Percentiles rank a stretch among this genome's conserved stretches.
Conservation (phyloP, 768 basidiomycete genomes). For the Strobilomyces dryophilus region DNA sequence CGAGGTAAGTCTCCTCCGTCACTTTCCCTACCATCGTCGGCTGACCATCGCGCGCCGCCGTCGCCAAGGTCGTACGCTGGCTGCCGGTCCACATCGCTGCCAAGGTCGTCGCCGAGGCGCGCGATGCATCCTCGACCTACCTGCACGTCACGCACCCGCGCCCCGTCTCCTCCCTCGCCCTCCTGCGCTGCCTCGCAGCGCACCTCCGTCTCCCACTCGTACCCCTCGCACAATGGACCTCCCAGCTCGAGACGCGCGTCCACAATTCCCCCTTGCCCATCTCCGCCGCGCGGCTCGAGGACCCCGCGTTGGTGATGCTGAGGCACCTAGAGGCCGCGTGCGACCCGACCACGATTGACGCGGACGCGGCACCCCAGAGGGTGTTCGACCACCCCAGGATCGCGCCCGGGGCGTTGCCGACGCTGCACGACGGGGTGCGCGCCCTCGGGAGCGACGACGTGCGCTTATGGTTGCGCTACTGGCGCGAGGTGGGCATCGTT, state of each 20-base stretch:
- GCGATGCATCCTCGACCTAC: slow-evolving; percentile 1
- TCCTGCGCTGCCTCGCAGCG: slow-evolving; percentile 4
- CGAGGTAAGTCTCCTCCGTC: slow-evolving; percentile 13
- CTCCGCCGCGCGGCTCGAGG: background rate
- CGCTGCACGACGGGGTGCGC: background rate
- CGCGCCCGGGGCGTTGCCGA: slow-evolving; percentile 4
- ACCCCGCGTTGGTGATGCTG: slow-evolving; percentile 4
- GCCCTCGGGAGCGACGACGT: slow-evolving; percentile 5
- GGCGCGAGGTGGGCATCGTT: slow-evolving; percentile 5
- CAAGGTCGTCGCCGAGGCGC: slow-evolving; percentile 13
- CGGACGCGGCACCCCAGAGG: background rate
- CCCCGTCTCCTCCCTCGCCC: slow-evolving; percentile 6
- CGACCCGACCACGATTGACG: background rate
- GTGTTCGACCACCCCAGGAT: slow-evolving; percentile 3
- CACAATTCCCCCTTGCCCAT: background rate
- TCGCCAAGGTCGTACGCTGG: background rate
- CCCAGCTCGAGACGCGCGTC: slow-evolving; percentile 4
- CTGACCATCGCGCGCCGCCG: background rate
- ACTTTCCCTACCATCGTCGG: too few species aligned
- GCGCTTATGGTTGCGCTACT: slow-evolving; percentile 6
- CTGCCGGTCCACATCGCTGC: slow-evolving; percentile 10
- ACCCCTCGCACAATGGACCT: slow-evolving; percentile 9
- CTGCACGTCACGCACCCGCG: slow-evolving; percentile 12
- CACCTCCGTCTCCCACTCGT: slow-evolving; percentile 10
- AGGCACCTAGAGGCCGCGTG: background rate